Conservation (phyloP, 306 rosid species). For the Prosopis cineraria region DNA sequence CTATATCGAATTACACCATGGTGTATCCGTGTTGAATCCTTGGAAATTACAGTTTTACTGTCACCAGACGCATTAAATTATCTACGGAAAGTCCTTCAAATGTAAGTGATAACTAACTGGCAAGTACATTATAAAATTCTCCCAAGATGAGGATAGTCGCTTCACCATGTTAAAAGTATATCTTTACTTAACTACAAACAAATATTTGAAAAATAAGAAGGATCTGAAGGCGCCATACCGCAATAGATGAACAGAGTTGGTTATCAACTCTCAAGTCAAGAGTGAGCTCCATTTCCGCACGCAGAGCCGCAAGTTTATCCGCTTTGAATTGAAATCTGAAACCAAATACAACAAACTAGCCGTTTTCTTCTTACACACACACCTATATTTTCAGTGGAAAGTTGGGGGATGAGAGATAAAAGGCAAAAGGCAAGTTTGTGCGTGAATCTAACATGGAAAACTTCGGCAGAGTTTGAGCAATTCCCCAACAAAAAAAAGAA, state of each 20-base stretch:
- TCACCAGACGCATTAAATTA: too few species aligned
- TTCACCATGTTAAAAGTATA: too few species aligned
- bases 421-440: constrained; percentile 40
- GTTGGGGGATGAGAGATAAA: neutral
- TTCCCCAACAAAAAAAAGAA: neutral
- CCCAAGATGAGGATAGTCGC: too few species aligned
- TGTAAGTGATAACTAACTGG: too few species aligned
- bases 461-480: neutral
- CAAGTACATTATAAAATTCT: too few species aligned
- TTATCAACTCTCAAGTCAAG: too few species aligned
- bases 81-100: too few species aligned
- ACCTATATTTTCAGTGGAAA: too few species aligned
- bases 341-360: neutral
- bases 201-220: neutral
- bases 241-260: neutral
- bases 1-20: too few species aligned
- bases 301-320: neutral
- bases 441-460: constrained; percentile 40
- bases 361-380: too few species aligned
- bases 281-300: neutral
- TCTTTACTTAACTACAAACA: neutral
- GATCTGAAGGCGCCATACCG: neutral
- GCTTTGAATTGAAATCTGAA: neutral
- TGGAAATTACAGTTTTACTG: too few species aligned
- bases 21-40: too few species aligned